These are phyloP conservation scores for Mycena polygramma DNA, from an alignment of 768 basidiomycete genomes.

Conservation along the genomic window DNA sequence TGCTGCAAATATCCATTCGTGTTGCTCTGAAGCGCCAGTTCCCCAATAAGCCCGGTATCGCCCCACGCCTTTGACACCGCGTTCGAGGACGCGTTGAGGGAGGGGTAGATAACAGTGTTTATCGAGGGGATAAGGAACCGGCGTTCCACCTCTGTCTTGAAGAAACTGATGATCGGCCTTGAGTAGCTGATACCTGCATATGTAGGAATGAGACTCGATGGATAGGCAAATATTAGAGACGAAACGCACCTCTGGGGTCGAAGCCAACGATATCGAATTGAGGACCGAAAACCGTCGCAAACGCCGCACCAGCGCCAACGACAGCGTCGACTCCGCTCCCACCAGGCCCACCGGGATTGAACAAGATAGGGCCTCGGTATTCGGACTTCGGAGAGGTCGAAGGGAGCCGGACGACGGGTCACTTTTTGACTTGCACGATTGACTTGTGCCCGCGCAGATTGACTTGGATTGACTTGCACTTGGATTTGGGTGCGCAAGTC, in stretches of 20 bases:
- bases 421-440: too few species aligned
- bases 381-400: constrained; percentile 30
- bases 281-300: constrained; percentile 7
- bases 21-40: background rate
- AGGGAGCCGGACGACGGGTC: constrained; percentile 42
- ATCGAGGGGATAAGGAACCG: background rate
- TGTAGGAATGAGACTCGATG: background rate
- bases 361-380: constrained; percentile 47
- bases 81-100: background rate
- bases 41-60: background rate
- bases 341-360: constrained; percentile 46
- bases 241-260: background rate
- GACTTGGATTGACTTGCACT: too few species aligned
- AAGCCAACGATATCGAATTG: constrained; percentile 41
- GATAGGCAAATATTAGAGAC: background rate
- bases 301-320: background rate
- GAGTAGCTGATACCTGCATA: background rate
- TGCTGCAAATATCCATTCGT: background rate
- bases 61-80: background rate
- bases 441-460: too few species aligned
- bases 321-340: constrained; percentile 41
- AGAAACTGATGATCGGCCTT: background rate
- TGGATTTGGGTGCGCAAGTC: too few species aligned
- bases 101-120: background rate
- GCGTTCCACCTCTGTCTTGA: background rate